Evolutionary conservation across 306 rosid species (phyloP), one percentile per base, ranked within the genome.

Genomic region (Begonia loranthoides): DNA sequence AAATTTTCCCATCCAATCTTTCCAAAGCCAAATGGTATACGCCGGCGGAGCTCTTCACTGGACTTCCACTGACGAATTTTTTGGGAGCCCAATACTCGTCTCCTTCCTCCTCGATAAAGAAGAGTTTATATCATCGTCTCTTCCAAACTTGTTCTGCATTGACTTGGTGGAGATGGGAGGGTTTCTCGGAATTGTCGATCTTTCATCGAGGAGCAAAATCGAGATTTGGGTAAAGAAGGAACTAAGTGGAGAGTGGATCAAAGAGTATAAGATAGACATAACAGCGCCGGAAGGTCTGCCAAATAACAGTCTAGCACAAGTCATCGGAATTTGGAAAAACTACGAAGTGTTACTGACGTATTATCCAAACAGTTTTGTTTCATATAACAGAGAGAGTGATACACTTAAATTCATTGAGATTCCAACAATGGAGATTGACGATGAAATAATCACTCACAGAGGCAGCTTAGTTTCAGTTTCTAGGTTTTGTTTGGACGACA

Each of bases 41-140:
- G 47, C 47, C 13, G 13, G n/a, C n/a, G 47, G 47, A 43, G 47
- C 47, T 11, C 47, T 43, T 43, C 47, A 43, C 47, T 43, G 47
- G 9, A 9, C 2, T 43, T 11, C 13, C 47, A n/a, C 13, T 10
- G 47, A 43, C 4, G 15, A 10, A 10, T 10, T 43, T 43, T 10
- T 3, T 13, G 13, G 15, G 1, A 12, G 5, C 12, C 13, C 2
- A 10, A 43, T 12, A 43, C 36, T 28, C 36, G 14, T 43, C 6
- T 43, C 47, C 47, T 43, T 43, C 15, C 47, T 10, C 15, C 13
- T 43, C 15, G 47, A n/a, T 43, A 43, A 43, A n/a, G 47, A 43
- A n/a, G 47, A 43, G 15, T 43, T 43, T 1, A 43, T 11, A 2
- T n/a, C 15, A 10, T 1, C 47, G 4, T n/a, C 47, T 43, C 4